Conservation (phyloP, 768 basidiomycete genomes). For the Auriscalpium orientale region DNA sequence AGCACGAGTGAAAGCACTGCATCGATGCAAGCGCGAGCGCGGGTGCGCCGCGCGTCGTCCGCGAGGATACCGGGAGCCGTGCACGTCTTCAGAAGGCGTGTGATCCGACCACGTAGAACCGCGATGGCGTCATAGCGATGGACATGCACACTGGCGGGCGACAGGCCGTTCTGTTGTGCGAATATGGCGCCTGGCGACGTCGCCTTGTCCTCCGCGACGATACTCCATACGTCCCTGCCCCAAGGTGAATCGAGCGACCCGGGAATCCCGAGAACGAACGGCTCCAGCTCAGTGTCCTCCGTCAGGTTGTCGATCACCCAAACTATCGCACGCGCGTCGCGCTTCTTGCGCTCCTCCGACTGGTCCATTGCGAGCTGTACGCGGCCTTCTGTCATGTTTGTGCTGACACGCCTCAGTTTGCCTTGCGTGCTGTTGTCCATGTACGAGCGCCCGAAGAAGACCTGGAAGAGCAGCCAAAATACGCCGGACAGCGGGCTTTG, state of each 20-base stretch:
- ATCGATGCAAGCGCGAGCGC: constrained; percentile 7
- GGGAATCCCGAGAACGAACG: constrained; percentile 4
- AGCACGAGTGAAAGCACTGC: constrained; percentile 3
- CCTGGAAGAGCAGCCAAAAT: constrained; percentile 3
- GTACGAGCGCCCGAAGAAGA: neutral
- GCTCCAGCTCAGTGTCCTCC: constrained; percentile 8
- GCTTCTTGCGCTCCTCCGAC: neutral
- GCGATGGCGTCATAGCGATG: neutral
- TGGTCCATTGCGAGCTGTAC: constrained; percentile 10
- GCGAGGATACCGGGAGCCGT: constrained; percentile 3
- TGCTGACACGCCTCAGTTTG: neutral
- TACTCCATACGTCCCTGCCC: constrained; percentile 3
- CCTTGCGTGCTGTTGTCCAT: neutral
- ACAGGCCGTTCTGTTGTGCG: neutral
- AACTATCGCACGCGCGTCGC: constrained; percentile 8
- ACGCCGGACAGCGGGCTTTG: constrained; percentile 2
- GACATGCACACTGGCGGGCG: no score
- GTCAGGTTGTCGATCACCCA: constrained; percentile 5
- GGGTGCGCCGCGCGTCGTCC: constrained; percentile 1
- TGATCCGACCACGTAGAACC: constrained; percentile 2
- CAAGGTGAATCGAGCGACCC: constrained; percentile 4
- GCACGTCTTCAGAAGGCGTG: constrained; percentile 7
- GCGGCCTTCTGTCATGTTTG: constrained; percentile 8
- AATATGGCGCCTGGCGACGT: neutral
- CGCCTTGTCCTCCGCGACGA: neutral